Evolutionary conservation across 2,329 filamentous ascomycete species (phyloP), one percentile per base, ranked within the genome.

Genomic region (Hypoxylon sp.): DNA sequence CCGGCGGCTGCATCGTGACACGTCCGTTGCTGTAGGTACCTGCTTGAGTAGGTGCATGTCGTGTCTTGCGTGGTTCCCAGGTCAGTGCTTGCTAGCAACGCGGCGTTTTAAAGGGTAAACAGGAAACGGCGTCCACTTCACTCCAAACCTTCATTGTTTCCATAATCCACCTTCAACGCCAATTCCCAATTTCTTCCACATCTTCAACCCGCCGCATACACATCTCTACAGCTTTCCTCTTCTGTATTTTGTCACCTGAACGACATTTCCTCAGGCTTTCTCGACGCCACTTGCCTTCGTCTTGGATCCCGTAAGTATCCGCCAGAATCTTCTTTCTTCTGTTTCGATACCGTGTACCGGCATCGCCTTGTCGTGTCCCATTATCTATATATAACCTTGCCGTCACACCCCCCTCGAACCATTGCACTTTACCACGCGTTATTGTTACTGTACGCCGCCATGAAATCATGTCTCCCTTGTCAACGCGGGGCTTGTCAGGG

Each of bases 231-330:
- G 7, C 31, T 6, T 33, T 33, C 8, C 31, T 8, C 31, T 11
- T 33, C 11, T 33, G 6, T 2, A 6, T 33, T 11, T 11, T 33
- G 7, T 33, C 31, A 2, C 31, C 31, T 33, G 6, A 14, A 53
- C n/a, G 13, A 53, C 30, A 10, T 20, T 33, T 22, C 31, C 31
- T 37, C 25, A 27, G 33, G 11, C 10, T 14, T 37, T 2, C 11
- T 37, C 11, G 33, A 3, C 5, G 33, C 33, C 11, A 37, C 33
- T 14, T 14, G 11, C 33, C 10, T 37, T 37, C 11, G 10, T 31
- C 10, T 33, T 51, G 14, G 27, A 44, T 17, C 25, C 30, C 17
- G 53, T 56, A 56, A 44, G 53, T 56, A 27, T 5, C 25, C 10
- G 37, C 17, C 11, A 20, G 0, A 17, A 30, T 10, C n/a, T 55